Evolutionary conservation across 2,329 filamentous ascomycete genomes (phyloP).

Genomic region (Aspergillus ochraceus): DNA sequence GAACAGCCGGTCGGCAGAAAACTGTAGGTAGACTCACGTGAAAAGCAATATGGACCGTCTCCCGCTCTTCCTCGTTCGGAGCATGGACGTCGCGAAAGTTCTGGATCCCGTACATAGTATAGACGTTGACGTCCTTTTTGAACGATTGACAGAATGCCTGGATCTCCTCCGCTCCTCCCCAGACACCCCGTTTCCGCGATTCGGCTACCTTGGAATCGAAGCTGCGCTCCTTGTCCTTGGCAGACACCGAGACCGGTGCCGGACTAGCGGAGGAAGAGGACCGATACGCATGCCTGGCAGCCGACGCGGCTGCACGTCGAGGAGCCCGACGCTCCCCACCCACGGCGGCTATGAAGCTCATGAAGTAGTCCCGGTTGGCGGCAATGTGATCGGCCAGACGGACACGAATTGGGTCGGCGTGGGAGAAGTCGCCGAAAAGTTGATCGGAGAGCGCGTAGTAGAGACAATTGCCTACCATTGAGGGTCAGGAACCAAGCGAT

Average conservation of each 20-base stretch:
- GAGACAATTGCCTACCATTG: conserved; percentile 62
- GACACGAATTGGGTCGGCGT: conserved; percentile 59
- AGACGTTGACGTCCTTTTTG: conserved; percentile 63
- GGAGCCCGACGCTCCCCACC: conserved; percentile 59
- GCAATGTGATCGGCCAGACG: conserved; percentile 63
- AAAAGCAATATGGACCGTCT: conserved; percentile 60
- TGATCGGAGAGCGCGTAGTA: conserved; percentile 69
- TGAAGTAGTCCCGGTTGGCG: conserved; percentile 61
- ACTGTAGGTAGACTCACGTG: conserved; percentile 51
- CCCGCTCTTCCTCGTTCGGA: conserved; percentile 32
- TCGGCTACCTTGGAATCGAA: conserved; percentile 58
- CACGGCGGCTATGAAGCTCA: conserved; percentile 60
- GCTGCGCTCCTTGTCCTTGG: conserved; percentile 58
- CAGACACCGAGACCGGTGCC: conserved; percentile 45
- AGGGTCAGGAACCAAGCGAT: conserved; percentile 18
- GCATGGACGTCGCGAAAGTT: conserved; percentile 49
- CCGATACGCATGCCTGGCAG: conserved; percentile 51
- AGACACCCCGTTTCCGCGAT: conserved; percentile 62
- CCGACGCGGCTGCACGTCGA: conserved; percentile 48
- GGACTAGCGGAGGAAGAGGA: conserved; percentile 48
- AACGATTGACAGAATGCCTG: conserved; percentile 64
- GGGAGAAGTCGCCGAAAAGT: conserved; percentile 60
- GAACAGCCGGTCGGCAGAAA: background rate
- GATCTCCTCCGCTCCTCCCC: conserved; percentile 68
- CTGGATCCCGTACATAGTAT: conserved; percentile 44